Evolutionary conservation across 495 filamentous ascomycete genomes (phyloP), one percentile per base, ranked within the genome.

Genomic region (Aspergillus funiculosus): DNA sequence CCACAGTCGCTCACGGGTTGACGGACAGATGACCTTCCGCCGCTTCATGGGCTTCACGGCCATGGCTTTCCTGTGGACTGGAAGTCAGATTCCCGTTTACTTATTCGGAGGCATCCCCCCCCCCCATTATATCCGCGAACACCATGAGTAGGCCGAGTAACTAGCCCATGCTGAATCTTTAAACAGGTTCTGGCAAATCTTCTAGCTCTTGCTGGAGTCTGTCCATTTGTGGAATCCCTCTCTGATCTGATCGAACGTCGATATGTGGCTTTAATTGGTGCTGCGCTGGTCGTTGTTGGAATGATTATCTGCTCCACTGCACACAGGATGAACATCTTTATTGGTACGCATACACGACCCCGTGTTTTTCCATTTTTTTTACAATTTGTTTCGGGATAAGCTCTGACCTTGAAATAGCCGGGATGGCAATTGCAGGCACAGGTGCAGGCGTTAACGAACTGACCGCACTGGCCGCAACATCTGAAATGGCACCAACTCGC

Each of bases 231-330:
- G 18, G 83, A 83, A 4, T 78, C 77, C 15, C 52, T 87, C 1
- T 87, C 83, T 4, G 83, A 87, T 67, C 58, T 87, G 6, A 57
- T 84, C 34, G 83, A 83, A 24, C 77, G 83, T 47, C 75, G 82
- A 44, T 81, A 74, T 56, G 79, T 86, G 15, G 83, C 83, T 18
- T 66, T 86, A 24, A 56, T 74, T 13, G 84, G 83, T 1, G 74
- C 72, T 8, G 34, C 58, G 6, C 72, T 82, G 20, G 66, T 86
- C 43, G 71, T 82, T 30, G 36, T 86, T 24, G 84, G 82, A n/a
- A 80, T 82, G 66, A 78, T 84, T 24, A 66, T 87, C 19, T 75
- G 73, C 50, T 75, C 75, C 19, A 82, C 80, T 6, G 83, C 82
- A 2, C 48, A 79, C 13, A 72, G 52, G 2, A 88, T 87, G 83